Evolutionary conservation across 1,284 basidiomycete species (phyloP), one percentile per base, ranked within the genome.

Genomic region (Anthracocystis panici-leucophaei): DNA sequence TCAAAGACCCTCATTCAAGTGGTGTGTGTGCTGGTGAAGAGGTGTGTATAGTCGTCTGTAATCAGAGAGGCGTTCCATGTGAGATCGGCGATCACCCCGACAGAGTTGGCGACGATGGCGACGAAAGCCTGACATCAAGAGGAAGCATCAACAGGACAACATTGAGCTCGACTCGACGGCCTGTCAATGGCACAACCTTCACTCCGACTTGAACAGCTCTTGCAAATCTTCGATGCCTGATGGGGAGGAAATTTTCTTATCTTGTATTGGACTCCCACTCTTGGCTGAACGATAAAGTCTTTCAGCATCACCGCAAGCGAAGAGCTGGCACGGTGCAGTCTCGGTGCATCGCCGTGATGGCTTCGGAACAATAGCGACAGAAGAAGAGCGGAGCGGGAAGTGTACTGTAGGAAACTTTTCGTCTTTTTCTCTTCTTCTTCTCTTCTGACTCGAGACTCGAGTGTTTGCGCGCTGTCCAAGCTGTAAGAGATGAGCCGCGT

Each of bases 401-500:
- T 46, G 27, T 20, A n/a, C n/a, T n/a, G 20, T 14, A 27, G 44
- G 44, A 46, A 46, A 46, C n/a, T 46, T 46, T 46, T 46, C 18
- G 7, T 23, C 10, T 29, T 29, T 48, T n/a, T 48, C n/a, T 14
- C n/a, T 48, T 48, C 27, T 29, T n/a, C 9, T 50, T 16, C 9
- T 21, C 23, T 48, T 33, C 29, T 48, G 56, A 48, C 56, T 50
- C 56, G 56, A 48, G 44, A 5, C 25, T 18, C 10, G 38, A n/a
- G 6, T 25, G 49, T 42, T 20, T 23, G 44, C 21, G 44, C 21
- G 44, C 35, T 38, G 35, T 38, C 5, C 33, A 33, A 33, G 31
- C 31, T 33, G 44, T 18, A 10, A 52, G 57, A 67, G 65, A 49
- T 67, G 54, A 56, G 65, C 65, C 65, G 65, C 48, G 46, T 52